phyloP scores from a whole-genome alignment of 2,329 filamentous ascomycete species.

The Fusarium pseudocircinatum region DNA sequence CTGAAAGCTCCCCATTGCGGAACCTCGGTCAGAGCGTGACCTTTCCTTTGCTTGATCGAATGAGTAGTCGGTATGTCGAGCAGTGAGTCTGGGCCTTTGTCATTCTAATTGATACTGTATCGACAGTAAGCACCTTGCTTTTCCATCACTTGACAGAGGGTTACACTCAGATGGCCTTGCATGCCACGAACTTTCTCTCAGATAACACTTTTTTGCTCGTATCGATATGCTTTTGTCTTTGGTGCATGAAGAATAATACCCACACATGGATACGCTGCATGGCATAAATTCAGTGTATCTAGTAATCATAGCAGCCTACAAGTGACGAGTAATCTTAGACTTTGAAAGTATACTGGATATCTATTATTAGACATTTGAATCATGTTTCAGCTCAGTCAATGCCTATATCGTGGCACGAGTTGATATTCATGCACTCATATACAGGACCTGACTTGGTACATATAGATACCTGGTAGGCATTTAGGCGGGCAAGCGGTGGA shows the following conservation, averaged over 20 bases:
- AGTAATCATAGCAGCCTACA: neutral
- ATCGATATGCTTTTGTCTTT: neutral
- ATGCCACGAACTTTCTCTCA: neutral
- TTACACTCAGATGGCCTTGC: neutral
- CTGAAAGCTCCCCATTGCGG: constrained; percentile 6
- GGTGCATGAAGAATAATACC: neutral
- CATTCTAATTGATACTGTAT: neutral
- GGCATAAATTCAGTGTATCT: neutral
- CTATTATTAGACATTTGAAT: constrained; percentile 1
- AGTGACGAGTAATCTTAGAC: neutral
- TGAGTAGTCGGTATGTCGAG: neutral
- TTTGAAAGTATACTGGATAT: neutral
- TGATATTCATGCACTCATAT: neutral
- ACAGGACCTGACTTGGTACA: neutral
- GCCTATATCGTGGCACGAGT: neutral
- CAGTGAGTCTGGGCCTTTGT: neutral
- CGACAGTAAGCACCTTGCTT: neutral
- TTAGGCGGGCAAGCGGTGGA: neutral
- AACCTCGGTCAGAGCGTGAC: constrained; percentile 9
- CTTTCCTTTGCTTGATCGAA: constrained; percentile 1
- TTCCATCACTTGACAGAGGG: constrained; percentile 27
- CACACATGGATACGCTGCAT: neutral
- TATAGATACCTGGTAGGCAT: neutral
- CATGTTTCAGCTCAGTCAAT: neutral
- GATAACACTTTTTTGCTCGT: neutral